These are phyloP conservation scores for Pythium dissimile DNA, from an alignment of 352 stramenopile genomes.

Conservation along the genomic window DNA sequence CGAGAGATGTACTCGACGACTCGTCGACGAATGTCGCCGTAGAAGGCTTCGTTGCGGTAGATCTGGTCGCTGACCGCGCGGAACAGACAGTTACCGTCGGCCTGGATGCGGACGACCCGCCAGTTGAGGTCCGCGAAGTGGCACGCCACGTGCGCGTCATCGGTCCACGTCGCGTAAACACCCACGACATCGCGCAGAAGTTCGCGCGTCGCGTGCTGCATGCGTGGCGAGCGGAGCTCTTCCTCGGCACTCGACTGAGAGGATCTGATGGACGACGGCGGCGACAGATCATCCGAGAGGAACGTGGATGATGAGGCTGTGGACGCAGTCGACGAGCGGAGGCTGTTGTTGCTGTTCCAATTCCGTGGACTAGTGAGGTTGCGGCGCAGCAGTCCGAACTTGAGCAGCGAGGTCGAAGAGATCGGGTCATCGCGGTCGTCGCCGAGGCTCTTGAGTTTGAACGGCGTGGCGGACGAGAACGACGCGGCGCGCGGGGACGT, in stretches of 20 bases:
- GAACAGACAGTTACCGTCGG: constrained; percentile 84
- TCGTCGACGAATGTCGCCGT: constrained; percentile 60
- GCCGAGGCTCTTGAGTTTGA: constrained; percentile 4
- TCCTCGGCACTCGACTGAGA: background rate
- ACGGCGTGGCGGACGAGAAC: constrained; percentile 1
- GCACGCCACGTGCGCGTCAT: constrained; percentile 22
- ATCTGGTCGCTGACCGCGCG: constrained; percentile 71
- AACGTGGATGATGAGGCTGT: constrained; percentile 14
- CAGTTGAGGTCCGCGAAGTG: constrained; percentile 13
- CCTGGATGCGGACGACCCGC: constrained; percentile 40
- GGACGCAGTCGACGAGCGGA: constrained; percentile 27
- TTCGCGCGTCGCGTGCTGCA: constrained; percentile 13
- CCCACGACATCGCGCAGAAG: constrained; percentile 19
- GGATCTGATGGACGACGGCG: constrained; percentile 7
- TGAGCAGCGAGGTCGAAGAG: background rate
- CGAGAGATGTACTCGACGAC: constrained; percentile 65
- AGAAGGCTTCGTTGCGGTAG: constrained; percentile 59
- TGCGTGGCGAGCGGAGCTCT: constrained; percentile 7
- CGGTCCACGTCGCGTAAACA: constrained; percentile 26
- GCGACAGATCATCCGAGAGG: constrained; percentile 12
- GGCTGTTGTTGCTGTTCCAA: constrained; percentile 2
- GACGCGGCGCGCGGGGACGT: constrained; percentile 2
- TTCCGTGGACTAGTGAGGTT: background rate
- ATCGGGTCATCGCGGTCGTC: background rate
- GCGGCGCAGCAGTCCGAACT: constrained; percentile 8